Percentiles rank a stretch among this genome's conserved stretches.
Evolutionary conservation across 805 yeast genomes (phyloP).

Genomic region (Monosporozyma solicola): DNA sequence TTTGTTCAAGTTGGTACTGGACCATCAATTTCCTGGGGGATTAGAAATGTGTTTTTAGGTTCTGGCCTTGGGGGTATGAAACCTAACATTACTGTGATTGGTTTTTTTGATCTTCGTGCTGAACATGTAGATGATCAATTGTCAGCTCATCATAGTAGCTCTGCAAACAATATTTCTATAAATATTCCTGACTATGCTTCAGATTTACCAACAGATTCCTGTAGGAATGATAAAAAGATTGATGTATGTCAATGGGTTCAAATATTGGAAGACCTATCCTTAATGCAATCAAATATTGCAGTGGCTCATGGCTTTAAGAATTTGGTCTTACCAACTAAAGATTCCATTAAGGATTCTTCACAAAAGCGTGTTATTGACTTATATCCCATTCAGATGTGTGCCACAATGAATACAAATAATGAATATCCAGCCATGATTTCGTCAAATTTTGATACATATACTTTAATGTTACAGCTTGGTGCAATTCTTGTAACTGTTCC

Average conservation of each 20-base stretch:
- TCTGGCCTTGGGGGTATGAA: conserved; percentile 98
- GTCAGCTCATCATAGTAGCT: conserved; percentile 1
- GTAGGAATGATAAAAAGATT: conserved; percentile 62
- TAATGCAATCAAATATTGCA: conserved; percentile 87
- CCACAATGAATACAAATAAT: conserved; percentile 40
- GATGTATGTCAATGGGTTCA: conserved; percentile 82
- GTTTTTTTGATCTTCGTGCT: conserved; percentile 63
- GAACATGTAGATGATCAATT: conserved; percentile 9
- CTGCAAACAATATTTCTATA: conserved; percentile 2
- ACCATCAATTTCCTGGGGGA: conserved; percentile 89
- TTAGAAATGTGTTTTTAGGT: conserved; percentile 81
- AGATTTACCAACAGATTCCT: conserved; percentile 66
- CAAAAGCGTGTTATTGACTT: conserved; percentile 62
- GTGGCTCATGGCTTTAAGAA: conserved; percentile 80
- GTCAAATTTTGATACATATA: conserved; percentile 92
- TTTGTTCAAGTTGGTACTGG: conserved; percentile 90
- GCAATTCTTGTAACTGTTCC: conserved; percentile 90
- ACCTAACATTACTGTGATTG: conserved; percentile 89
- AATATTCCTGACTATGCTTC: conserved; percentile 3
- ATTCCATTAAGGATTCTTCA: conserved; percentile 15
- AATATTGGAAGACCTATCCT: conserved; percentile 77
- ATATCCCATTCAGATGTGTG: conserved; percentile 96
- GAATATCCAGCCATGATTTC: conserved; percentile 44
- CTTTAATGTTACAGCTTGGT: conserved; percentile 86
- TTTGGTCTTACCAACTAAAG: conserved; percentile 51